Percentiles rank a stretch among this genome's conserved stretches.
phyloP scores from a whole-genome alignment of 1,139 yeast genomes.

The Geotrichum siamense region DNA sequence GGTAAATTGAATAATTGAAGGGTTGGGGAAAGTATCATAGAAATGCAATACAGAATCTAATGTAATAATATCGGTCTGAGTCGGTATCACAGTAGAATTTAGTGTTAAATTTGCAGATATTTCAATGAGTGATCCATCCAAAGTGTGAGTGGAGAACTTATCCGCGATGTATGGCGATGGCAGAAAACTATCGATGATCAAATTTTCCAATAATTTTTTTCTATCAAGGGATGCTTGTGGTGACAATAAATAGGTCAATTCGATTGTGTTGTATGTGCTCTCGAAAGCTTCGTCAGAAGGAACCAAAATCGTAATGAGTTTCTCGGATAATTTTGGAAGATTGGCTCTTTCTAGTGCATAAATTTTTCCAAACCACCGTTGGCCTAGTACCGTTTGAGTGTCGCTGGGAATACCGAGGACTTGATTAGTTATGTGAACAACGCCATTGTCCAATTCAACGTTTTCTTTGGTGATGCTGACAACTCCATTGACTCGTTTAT shows the following conservation, averaged over 20 bases:
- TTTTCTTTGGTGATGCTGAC: constrained; percentile 52
- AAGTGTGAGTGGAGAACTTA: constrained; percentile 17
- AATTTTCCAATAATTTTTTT: constrained; percentile 33
- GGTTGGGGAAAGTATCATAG: constrained; percentile 37
- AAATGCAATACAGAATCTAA: constrained; percentile 60
- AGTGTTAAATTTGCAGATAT: constrained; percentile 22
- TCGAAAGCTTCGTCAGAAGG: constrained; percentile 42
- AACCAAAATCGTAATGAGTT: constrained; percentile 37
- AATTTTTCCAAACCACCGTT: constrained; percentile 25
- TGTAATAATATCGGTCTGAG: constrained; percentile 41
- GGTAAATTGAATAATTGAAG: constrained; percentile 40
- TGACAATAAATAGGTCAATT: constrained; percentile 41
- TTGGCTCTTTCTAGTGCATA: constrained; percentile 25
- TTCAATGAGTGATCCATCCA: constrained; percentile 26
- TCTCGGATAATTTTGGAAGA: constrained; percentile 16
- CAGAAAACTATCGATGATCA: constrained; percentile 28
- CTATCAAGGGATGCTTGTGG: constrained; percentile 38
- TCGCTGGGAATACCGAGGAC: constrained; percentile 43
- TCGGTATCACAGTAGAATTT: constrained; percentile 29
- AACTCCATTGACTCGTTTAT: neutral
- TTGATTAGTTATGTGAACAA: constrained; percentile 63
- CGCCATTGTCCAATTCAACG: constrained; percentile 59
- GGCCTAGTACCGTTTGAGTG: constrained; percentile 27
- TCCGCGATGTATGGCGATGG: constrained; percentile 30
- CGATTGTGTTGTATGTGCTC: constrained; percentile 38